These are phyloP conservation scores for Dalbergia cultrata DNA, from an alignment of 306 rosid genomes.

Conservation along the genomic window DNA sequence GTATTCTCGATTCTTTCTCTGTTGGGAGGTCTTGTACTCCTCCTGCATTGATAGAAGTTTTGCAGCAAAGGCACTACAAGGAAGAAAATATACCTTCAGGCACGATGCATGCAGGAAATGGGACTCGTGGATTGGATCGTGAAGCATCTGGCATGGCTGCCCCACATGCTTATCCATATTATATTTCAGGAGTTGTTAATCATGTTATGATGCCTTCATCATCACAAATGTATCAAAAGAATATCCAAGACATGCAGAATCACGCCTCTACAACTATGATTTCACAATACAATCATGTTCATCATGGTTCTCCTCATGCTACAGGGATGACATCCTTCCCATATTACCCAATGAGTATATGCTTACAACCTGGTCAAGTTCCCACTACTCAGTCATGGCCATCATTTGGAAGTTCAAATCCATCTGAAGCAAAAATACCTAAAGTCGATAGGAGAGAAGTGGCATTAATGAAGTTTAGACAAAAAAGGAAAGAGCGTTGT, in stretches of 20 bases:
- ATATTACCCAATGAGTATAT: slow-evolving; percentile 72
- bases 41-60: slow-evolving; percentile 66
- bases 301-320: slow-evolving; percentile 74
- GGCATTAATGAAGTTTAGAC: slow-evolving; percentile 92
- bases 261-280: slow-evolving; percentile 65
- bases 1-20: slow-evolving; percentile 79
- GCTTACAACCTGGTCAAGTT: slow-evolving; percentile 86
- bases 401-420: slow-evolving; percentile 65
- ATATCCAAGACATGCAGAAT: slow-evolving; percentile 74
- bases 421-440: slow-evolving; percentile 67
- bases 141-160: slow-evolving; percentile 61
- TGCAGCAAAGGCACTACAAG: slow-evolving; percentile 55
- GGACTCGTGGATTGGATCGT: slow-evolving; percentile 51
- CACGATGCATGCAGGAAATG: slow-evolving; percentile 60
- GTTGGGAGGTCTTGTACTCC: slow-evolving; percentile 89
- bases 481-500: slow-evolving; percentile 95
- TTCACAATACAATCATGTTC: slow-evolving; percentile 75
- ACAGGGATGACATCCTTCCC: slow-evolving; percentile 78
- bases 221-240: slow-evolving; percentile 73
- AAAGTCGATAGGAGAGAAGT: slow-evolving; percentile 97
- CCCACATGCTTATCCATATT: slow-evolving; percentile 79
- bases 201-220: slow-evolving; percentile 78
- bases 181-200: slow-evolving; percentile 71
- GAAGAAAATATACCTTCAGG: slow-evolving; percentile 62
- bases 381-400: slow-evolving; percentile 72